Evolutionary conservation across 495 filamentous ascomycete species (phyloP), one percentile per base, ranked within the genome.

Genomic region (Hypoxylon lienhwacheense): DNA sequence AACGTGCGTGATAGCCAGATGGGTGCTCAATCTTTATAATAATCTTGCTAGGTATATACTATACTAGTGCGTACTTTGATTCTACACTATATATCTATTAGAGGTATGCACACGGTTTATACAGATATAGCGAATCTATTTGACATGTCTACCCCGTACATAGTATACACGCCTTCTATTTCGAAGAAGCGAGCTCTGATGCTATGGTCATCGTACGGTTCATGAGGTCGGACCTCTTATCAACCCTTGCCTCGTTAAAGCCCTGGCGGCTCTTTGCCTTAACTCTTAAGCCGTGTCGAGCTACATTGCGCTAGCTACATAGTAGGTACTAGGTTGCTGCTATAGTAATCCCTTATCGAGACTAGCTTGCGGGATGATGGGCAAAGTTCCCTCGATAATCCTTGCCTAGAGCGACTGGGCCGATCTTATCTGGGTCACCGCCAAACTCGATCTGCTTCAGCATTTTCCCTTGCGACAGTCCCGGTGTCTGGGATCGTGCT

Each of bases 391-490:
- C n/a, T n/a, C n/a, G 41, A 33, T 25, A 55, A 40, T 46, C 56
- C 46, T 61, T 50, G 34, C 33, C 25, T 25, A 10, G 35, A 31
- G 49, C 25, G 32, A 29, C 26, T 35, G 35, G 47, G 52, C 39
- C 25, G 51, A 62, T 56, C 53, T 56, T 48, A 48, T 52, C 58
- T 52, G 42, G n/a, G 25, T 36, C 31, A 21, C 24, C 25, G 26
- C 40, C 47, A 63, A 57, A 53, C 59, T 28, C 37, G 53, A 53
- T 57, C 53, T 63, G 53, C 53, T 12, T 58, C 53, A 54, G 54
- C 40, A 17, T 46, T 41, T 36, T 49, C 37, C 53, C 49, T 33
- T 57, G 44, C 59, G 59, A 63, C 58, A 63, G 53, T 54, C 24
- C 31, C 26, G 25, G 49, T 26, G 59, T 63, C 59, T 63, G 40